phyloP scores from a whole-genome alignment of 2,329 filamentous ascomycete genomes.

The Plenodomus tracheiphilus region DNA sequence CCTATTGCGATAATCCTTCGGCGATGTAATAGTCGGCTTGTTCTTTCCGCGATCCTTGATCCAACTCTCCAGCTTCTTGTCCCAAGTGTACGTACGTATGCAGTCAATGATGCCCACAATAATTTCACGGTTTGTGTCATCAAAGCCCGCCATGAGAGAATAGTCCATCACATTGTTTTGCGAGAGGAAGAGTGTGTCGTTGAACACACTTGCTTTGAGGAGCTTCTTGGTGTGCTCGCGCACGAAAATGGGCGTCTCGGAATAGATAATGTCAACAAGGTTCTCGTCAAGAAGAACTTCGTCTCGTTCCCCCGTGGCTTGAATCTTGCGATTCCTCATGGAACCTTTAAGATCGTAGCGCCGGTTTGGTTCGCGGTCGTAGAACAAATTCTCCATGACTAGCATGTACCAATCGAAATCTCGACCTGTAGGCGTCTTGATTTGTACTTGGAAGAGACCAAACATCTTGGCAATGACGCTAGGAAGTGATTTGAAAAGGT shows the following conservation, averaged over 20 bases:
- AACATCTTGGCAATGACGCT: constrained; percentile 99
- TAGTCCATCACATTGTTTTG: constrained; percentile 99
- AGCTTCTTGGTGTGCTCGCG: constrained; percentile 96
- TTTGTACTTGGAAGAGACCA: constrained; percentile 94
- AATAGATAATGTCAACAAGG: constrained; percentile 97
- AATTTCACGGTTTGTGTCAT: constrained; percentile 85
- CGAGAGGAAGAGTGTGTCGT: constrained; percentile 93
- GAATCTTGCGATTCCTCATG: constrained; percentile 97
- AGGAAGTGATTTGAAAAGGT: constrained; percentile 87
- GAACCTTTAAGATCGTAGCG: constrained; percentile 90
- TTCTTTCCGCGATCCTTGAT: constrained; percentile 94
- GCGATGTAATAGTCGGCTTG: constrained; percentile 91
- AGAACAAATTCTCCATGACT: constrained; percentile 97
- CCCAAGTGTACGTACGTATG: constrained; percentile 98
- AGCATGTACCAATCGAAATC: constrained; percentile 95
- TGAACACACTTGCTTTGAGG: constrained; percentile 89
- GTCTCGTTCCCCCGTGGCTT: constrained; percentile 92
- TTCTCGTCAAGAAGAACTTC: constrained; percentile 97
- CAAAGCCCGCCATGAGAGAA: constrained; percentile 96
- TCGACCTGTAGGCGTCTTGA: constrained; percentile 93
- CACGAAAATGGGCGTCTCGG: constrained; percentile 88
- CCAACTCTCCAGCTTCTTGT: constrained; percentile 99
- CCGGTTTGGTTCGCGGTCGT: constrained; percentile 85
- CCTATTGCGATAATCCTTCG: constrained; percentile 94
- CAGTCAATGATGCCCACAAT: constrained; percentile 97